These are phyloP conservation scores for Metarhizium album DNA, from an alignment of 2,329 filamentous ascomycete species.

Conservation along the genomic window DNA sequence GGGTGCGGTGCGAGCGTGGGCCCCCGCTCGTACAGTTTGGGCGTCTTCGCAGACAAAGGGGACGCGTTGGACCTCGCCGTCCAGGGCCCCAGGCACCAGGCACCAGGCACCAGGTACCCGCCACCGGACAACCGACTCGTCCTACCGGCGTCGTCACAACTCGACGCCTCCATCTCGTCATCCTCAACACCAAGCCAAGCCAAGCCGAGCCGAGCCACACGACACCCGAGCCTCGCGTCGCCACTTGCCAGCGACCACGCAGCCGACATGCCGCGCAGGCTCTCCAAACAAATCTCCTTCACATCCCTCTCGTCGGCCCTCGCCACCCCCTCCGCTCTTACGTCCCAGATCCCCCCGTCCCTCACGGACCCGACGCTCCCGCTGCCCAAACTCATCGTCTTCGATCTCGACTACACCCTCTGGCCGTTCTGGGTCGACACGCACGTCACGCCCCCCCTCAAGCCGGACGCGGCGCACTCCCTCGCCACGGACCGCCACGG, in stretches of 20 bases:
- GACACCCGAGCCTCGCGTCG: neutral
- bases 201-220: too few relatives aligned
- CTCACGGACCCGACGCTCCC: conserved; percentile 47
- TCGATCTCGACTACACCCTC: conserved; percentile 96
- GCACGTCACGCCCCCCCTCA: conserved; percentile 67
- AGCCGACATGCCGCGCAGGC: conserved; percentile 21
- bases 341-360: conserved; percentile 26
- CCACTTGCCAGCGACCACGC: neutral
- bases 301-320: conserved; percentile 1
- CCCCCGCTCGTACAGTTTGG: conserved; percentile 15
- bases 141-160: too few relatives aligned
- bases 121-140: too few relatives aligned
- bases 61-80: conserved; percentile 48
- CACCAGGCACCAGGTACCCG: too few relatives aligned
- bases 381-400: conserved; percentile 74
- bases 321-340: neutral
- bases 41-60: conserved; percentile 53
- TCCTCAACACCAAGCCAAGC: neutral
- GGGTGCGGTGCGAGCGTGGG: conserved; percentile 22
- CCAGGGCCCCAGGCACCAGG: too few relatives aligned
- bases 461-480: conserved; percentile 31
- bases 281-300: conserved; percentile 17
- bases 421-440: conserved; percentile 99
- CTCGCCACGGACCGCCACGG: conserved; percentile 43
- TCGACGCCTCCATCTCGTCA: too few relatives aligned